phyloP scores from a whole-genome alignment of 805 yeast species.

The Lachancea waltii region DNA sequence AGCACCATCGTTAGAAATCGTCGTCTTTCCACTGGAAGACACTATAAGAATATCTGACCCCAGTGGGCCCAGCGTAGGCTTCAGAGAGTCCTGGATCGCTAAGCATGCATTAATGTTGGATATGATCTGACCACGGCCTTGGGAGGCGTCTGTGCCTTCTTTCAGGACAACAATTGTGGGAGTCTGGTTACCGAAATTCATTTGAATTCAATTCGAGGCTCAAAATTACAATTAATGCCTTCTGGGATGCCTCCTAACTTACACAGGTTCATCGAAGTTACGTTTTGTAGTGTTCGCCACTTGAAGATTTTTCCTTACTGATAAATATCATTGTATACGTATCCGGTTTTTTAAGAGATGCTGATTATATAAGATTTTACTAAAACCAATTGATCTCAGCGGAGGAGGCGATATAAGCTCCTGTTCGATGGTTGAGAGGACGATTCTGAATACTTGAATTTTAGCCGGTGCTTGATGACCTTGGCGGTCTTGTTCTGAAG shows the following conservation, averaged over 20 bases:
- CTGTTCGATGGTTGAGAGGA: too few relatives aligned
- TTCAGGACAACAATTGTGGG: slow-evolving; percentile 97
- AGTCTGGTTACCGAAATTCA: slow-evolving; percentile 89
- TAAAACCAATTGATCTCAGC: too few relatives aligned
- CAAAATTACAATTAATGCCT: too few relatives aligned
- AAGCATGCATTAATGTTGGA: slow-evolving; percentile 95
- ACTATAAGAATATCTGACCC: slow-evolving; percentile 95
- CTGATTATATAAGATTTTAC: too few relatives aligned
- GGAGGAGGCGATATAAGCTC: too few relatives aligned
- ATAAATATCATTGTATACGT: not conserved
- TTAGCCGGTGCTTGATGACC: too few relatives aligned
- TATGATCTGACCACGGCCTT: slow-evolving; percentile 92
- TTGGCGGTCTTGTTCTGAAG: too few relatives aligned
- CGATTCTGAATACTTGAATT: too few relatives aligned
- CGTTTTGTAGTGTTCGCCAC: not conserved
- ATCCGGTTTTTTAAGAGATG: too few relatives aligned
- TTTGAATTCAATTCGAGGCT: slow-evolving; percentile 27
- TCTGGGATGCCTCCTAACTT: too few relatives aligned
- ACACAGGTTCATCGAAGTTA: too few relatives aligned
- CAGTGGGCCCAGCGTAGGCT: slow-evolving; percentile 93
- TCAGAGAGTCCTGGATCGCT: slow-evolving; percentile 92
- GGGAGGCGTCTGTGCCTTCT: slow-evolving; percentile 97
- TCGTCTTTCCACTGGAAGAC: slow-evolving; percentile 73
- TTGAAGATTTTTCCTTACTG: not conserved
- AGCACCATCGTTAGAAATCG: slow-evolving; percentile 98